Percentiles rank a stretch among this genome's conserved stretches.
Evolutionary conservation across 2,329 filamentous ascomycete genomes (phyloP).

Genomic region (Neofusicoccum ribis): DNA sequence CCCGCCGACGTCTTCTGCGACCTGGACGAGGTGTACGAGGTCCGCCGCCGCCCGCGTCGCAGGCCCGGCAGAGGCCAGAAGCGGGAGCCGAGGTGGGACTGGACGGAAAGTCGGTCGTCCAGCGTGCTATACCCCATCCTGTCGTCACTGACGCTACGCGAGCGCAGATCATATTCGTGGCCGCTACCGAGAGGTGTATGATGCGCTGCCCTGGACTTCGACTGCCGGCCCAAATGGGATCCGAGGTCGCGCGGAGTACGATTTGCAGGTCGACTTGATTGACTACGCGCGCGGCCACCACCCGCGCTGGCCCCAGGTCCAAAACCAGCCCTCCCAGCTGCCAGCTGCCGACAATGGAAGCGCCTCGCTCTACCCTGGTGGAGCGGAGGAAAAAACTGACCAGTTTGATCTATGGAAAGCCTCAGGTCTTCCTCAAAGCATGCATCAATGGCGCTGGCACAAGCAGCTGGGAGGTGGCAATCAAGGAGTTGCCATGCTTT

Average conservation of each 20-base stretch:
- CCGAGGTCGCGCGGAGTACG: neutral
- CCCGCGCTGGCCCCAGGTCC: neutral
- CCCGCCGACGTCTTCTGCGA: conserved; percentile 7
- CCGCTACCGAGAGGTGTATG: neutral
- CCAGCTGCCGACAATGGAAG: neutral
- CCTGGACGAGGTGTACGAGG: conserved; percentile 6
- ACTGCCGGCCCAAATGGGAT: neutral
- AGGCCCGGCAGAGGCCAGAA: neutral
- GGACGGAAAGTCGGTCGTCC: neutral
- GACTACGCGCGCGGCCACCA: neutral
- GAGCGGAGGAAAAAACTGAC: neutral
- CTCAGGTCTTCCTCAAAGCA: too few relatives aligned
- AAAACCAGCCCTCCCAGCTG: too few relatives aligned
- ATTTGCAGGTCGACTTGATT: neutral
- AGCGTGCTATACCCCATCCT: neutral
- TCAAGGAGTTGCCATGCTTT: neutral
- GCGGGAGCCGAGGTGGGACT: neutral
- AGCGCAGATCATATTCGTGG: neutral
- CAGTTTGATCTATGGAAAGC: neutral
- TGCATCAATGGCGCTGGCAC: neutral
- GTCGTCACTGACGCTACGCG: neutral
- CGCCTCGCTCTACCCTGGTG: neutral
- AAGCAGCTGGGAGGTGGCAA: neutral
- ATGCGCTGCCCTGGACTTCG: neutral
- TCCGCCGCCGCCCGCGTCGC: neutral